Conservation (phyloP, 331 rosid genomes). For the Malus hybrid region DNA sequence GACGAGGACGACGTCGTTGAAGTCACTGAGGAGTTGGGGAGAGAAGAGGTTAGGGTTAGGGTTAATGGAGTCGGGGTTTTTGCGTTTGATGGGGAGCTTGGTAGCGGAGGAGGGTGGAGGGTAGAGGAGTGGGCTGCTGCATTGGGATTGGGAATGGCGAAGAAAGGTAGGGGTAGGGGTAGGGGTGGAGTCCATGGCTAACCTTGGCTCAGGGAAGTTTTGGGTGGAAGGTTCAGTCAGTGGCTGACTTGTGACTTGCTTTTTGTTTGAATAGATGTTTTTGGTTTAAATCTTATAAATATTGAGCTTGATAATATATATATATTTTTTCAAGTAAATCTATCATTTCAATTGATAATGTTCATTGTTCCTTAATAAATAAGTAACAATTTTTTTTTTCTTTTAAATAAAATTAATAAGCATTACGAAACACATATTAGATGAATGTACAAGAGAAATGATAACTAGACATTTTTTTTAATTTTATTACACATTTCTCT, state of each 20-base stretch:
- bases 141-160: background rate
- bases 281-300: too few species aligned
- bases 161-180: background rate
- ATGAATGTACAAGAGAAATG: too few species aligned
- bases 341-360: too few species aligned
- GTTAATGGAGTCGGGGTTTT: background rate
- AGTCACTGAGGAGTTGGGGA: background rate
- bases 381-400: too few species aligned
- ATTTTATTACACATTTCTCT: too few species aligned
- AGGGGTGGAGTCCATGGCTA: conserved; percentile 16
- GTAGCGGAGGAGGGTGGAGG: background rate
- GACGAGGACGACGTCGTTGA: background rate
- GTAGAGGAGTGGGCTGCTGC: background rate
- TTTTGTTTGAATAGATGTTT: too few species aligned
- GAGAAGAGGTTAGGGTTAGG: background rate
- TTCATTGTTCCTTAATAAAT: too few species aligned
- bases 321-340: too few species aligned
- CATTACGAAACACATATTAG: too few species aligned
- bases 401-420: too few species aligned
- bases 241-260: background rate
- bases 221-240: background rate
- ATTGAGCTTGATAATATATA: too few species aligned
- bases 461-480: too few species aligned
- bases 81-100: conserved; percentile 38
- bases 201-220: background rate